Conservation (phyloP, 2,329 filamentous ascomycete species). For the Pseudocercospora fijiensis region DNA sequence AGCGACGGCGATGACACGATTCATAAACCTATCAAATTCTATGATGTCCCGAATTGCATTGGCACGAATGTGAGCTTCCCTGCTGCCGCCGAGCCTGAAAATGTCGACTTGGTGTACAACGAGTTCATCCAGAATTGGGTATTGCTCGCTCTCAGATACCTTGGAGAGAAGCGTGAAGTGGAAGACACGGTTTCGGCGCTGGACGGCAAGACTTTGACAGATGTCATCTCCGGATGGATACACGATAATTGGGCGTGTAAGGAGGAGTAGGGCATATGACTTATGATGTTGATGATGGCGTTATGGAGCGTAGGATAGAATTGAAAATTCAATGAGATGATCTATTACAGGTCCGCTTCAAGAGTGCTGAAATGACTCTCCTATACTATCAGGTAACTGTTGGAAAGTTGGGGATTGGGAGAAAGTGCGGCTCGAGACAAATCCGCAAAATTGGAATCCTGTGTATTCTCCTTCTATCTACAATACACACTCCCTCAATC, state of each 20-base stretch:
- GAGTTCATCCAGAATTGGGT: constrained; percentile 88
- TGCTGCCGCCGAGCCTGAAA: constrained; percentile 57
- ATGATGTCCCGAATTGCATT: constrained; percentile 79
- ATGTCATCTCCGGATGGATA: constrained; percentile 61
- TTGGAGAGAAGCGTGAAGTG: constrained; percentile 52
- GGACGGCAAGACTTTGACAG: constrained; percentile 55
- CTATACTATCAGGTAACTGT: too few relatives aligned
- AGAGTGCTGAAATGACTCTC: background rate
- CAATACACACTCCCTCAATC: too few relatives aligned
- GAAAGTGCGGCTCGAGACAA: too few relatives aligned
- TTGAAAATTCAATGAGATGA: background rate
- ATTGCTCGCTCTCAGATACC: constrained; percentile 67
- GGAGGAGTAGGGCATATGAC: background rate
- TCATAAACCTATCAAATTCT: constrained; percentile 72
- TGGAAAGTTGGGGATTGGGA: too few relatives aligned
- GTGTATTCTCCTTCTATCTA: too few relatives aligned
- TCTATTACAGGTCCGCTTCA: background rate
- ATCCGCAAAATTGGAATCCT: too few relatives aligned
- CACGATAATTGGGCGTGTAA: constrained; percentile 49
- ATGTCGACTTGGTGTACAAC: constrained; percentile 84
- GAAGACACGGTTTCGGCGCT: constrained; percentile 55
- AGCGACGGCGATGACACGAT: constrained; percentile 86
- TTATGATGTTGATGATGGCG: background rate
- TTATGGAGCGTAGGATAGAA: background rate
- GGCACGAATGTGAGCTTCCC: constrained; percentile 67